Evolutionary conservation across 2,329 filamentous ascomycete genomes (phyloP).

Genomic region (Epichloe gansuensis): DNA sequence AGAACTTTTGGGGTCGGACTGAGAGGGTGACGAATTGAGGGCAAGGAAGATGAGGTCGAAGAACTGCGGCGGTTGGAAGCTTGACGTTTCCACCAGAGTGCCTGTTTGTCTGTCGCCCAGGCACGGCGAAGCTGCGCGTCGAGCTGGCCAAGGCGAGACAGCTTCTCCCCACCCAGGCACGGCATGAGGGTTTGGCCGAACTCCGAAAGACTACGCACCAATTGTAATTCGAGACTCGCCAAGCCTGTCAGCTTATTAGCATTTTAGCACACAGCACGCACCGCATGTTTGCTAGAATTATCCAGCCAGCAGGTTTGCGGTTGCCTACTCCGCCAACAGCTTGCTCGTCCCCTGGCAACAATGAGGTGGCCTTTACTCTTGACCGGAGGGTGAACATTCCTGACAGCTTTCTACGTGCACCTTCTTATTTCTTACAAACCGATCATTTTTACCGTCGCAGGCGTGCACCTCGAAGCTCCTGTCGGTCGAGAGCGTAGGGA

Average conservation of each 20-base stretch:
- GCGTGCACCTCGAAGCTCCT: neutral
- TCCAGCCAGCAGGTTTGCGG: neutral
- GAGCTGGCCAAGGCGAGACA: conserved; percentile 14
- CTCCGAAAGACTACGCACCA: conserved; percentile 3
- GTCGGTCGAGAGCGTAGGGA: neutral
- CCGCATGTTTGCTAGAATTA: neutral
- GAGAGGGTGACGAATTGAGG: conserved; percentile 5
- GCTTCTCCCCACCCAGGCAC: conserved; percentile 2
- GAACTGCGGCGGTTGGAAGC: conserved; percentile 20
- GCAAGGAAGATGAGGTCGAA: conserved; percentile 5
- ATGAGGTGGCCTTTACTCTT: conserved; percentile 21
- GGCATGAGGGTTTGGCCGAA: conserved; percentile 18
- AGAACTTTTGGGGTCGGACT: conserved; percentile 7
- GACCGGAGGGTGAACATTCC: conserved; percentile 10
- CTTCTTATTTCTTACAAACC: conserved; percentile 6
- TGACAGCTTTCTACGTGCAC: conserved; percentile 8
- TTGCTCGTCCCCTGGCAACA: conserved; percentile 6
- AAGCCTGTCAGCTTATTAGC: neutral
- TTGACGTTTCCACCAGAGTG: conserved; percentile 19
- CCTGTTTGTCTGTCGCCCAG: conserved; percentile 18
- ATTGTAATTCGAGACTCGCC: neutral
- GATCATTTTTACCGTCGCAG: neutral
- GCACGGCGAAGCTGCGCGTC: conserved; percentile 28
- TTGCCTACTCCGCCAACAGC: conserved; percentile 1
- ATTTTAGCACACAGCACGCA: too few species aligned